Evolutionary conservation across 768 basidiomycete species (phyloP).

Genomic region (Kwoniella mangroviensis): DNA sequence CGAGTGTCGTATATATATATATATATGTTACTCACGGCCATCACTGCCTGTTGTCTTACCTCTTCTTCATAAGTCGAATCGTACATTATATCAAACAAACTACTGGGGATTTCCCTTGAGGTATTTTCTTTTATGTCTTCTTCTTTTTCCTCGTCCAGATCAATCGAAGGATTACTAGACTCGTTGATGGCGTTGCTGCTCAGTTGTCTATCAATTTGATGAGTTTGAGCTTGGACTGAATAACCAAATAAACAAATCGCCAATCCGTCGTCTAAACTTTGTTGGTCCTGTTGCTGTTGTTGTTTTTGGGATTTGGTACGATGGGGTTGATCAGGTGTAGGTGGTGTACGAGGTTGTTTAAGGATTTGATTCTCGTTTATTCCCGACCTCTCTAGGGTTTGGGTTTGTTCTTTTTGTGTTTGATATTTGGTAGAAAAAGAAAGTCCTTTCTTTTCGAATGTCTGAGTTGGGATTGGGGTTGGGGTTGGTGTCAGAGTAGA

Average conservation of each 20-base stretch:
- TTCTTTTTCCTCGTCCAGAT: neutral
- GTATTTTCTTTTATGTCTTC: neutral
- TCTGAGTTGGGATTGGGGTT: too few species aligned
- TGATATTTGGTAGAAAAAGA: neutral
- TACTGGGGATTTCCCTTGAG: neutral
- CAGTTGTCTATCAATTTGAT: slow-evolving; percentile 5
- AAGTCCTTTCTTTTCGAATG: neutral
- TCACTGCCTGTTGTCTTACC: slow-evolving; percentile 51
- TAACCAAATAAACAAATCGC: slow-evolving; percentile 49
- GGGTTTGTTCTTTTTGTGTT: neutral
- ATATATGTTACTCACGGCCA: slow-evolving; percentile 44
- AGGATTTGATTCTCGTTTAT: slow-evolving; percentile 1
- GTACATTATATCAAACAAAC: slow-evolving; percentile 32
- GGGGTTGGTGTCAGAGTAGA: neutral
- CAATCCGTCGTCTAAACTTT: slow-evolving; percentile 28
- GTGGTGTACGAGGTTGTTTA: slow-evolving; percentile 1
- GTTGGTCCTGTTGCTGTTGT: neutral
- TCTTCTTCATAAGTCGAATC: slow-evolving; percentile 52
- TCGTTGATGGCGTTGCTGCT: neutral
- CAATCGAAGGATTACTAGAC: neutral
- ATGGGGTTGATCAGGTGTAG: neutral
- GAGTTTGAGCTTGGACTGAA: slow-evolving; percentile 12
- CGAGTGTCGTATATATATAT: too few species aligned
- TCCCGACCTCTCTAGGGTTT: neutral
- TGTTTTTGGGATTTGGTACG: neutral